Evolutionary conservation across 805 yeast genomes (phyloP).

Genomic region (Lipomyces oligophaga): DNA sequence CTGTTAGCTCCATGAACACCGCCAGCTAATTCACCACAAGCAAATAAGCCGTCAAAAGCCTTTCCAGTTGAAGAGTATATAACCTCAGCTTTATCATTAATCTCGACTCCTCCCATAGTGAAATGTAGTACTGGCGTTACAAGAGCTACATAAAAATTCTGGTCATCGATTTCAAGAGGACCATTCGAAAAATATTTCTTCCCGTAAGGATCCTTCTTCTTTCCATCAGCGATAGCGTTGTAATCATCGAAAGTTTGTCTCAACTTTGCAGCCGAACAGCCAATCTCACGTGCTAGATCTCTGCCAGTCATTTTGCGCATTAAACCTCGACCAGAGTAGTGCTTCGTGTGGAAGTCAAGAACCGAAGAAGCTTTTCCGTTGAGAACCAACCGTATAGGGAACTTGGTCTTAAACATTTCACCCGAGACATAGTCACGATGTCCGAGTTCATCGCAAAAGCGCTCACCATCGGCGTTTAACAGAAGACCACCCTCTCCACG

Average conservation of each 20-base stretch:
- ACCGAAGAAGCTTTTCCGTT: conserved; percentile 46
- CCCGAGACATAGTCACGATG: conserved; percentile 59
- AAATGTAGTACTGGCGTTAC: conserved; percentile 59
- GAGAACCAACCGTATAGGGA: conserved; percentile 50
- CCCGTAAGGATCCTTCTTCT: conserved; percentile 41
- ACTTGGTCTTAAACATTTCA: conserved; percentile 47
- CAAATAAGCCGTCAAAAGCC: conserved; percentile 46
- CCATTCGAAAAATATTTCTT: conserved; percentile 49
- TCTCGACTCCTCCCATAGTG: conserved; percentile 65
- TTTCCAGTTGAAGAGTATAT: conserved; percentile 32
- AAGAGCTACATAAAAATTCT: conserved; percentile 49
- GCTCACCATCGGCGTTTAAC: conserved; percentile 48
- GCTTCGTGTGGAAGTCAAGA: conserved; percentile 52
- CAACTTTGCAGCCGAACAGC: conserved; percentile 37
- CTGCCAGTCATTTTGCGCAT: conserved; percentile 48
- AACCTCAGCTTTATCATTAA: conserved; percentile 46
- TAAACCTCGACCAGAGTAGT: conserved; percentile 53
- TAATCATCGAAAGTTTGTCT: conserved; percentile 41
- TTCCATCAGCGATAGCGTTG: conserved; percentile 43
- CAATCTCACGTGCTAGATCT: conserved; percentile 45
- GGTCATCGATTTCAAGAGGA: conserved; percentile 41
- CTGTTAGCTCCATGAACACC: conserved; percentile 57
- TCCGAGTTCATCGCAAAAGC: conserved; percentile 59
- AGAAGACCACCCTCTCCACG: conserved; percentile 65
- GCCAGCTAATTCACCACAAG: conserved; percentile 58